Base-by-base conservation (phyloP, 371 early-diverging fungal species). In the Mucor indicus region DNA sequence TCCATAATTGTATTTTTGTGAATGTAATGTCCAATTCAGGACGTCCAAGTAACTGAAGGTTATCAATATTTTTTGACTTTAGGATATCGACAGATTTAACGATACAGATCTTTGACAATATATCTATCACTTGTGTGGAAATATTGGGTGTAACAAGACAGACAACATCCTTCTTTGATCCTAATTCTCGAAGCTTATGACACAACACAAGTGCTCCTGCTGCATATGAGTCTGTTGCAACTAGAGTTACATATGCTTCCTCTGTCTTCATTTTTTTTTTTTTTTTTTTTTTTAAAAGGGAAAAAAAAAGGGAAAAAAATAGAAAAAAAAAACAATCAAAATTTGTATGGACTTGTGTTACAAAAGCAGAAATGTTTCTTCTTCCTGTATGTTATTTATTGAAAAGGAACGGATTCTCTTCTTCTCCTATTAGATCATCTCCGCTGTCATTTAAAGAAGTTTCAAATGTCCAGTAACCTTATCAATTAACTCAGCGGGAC, bases 1-100 rank as follows among this genome's bases (percentile, higher is more conserved):
- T 69, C 83, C 90, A 96, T 23, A 89, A 74, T 55, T 95, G 89
- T 29, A 96, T 63, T 67, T 97, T 97, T 13, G 96, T 95, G 48
- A 86, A 81, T 0, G 96, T 94, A 40, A 85, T 72, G 31, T 83
- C 89, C 21, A 97, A 81, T 42, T 97, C 98, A 11, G 91, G 87
- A 6, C 98, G 77, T 7, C 94, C 95, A 9, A 97, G 76, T 8
- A 93, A 53, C 12, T 60, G 41, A 15, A 97, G 77, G 47, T 86
- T 85, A 31, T 54, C 60, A 20, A 50, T 37, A 35, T 85, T 82
- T 8, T 48, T 32, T 11, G 84, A 84, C 40, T 70, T 60, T 16
- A 81, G 46, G 17, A 71, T 57, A 22, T 80, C 75, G 20, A 93
- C 90, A 27, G 62, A 62, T 44, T 92, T 73, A 25, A 94, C 65